Evolutionary conservation across 768 basidiomycete genomes (phyloP).

Genomic region (Pleurotus eryngii): DNA sequence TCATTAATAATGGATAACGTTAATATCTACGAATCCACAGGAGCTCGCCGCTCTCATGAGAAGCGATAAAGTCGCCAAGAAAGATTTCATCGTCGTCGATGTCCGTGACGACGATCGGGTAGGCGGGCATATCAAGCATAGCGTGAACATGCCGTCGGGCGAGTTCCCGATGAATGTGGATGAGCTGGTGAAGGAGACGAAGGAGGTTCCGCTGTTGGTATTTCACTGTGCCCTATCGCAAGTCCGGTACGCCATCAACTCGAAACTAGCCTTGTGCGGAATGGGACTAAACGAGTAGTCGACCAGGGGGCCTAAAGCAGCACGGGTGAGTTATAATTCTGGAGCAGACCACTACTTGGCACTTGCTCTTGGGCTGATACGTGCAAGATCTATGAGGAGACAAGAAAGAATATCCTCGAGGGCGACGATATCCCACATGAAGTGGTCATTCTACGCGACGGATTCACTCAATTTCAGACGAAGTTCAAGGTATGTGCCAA

Average conservation of each 20-base stretch:
- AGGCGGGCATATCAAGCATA: constrained; percentile 76
- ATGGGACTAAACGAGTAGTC: not conserved
- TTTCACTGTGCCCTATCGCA: constrained; percentile 83
- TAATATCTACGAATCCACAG: constrained; percentile 29
- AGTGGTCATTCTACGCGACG: constrained; percentile 65
- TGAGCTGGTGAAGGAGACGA: constrained; percentile 54
- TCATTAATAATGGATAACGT: no score
- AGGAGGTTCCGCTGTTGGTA: constrained; percentile 58
- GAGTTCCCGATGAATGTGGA: constrained; percentile 58
- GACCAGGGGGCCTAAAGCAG: constrained; percentile 75
- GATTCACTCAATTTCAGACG: constrained; percentile 69
- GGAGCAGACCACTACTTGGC: no score
- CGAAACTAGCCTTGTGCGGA: not conserved
- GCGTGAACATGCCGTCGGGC: constrained; percentile 58
- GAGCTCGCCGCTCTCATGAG: constrained; percentile 70
- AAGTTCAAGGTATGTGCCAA: constrained; percentile 55
- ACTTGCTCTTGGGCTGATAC: no score
- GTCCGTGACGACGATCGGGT: constrained; percentile 81
- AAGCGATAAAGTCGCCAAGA: constrained; percentile 51
- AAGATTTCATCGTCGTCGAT: constrained; percentile 77
- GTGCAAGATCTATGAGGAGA: constrained; percentile 64
- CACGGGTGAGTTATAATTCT: constrained; percentile 60
- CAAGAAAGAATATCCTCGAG: constrained; percentile 44
- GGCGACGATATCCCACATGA: constrained; percentile 44
- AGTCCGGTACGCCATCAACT: constrained; percentile 52